These are phyloP conservation scores for Oryza meridionalis DNA, from an alignment of 176 grass and related monocot species.

Conservation along the genomic window DNA sequence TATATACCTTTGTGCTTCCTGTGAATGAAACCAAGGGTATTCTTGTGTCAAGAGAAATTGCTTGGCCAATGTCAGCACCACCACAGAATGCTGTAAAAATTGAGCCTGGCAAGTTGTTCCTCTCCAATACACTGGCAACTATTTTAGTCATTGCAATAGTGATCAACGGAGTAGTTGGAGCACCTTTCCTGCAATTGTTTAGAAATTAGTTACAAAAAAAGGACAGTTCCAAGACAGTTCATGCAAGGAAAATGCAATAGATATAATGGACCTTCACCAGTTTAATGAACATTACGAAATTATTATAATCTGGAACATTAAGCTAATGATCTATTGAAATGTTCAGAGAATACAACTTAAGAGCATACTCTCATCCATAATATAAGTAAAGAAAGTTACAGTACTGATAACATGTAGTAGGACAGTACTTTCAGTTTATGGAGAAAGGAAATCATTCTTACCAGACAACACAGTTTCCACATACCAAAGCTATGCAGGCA, in stretches of 20 bases:
- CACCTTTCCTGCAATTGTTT: slow-evolving; percentile 80
- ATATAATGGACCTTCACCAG: background rate
- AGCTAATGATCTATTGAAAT: background rate
- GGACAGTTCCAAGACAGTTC: background rate
- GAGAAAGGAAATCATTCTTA: slow-evolving; percentile 49
- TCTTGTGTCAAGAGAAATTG: slow-evolving; percentile 77
- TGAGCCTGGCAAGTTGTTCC: slow-evolving; percentile 87
- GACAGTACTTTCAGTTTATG: background rate
- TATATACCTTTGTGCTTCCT: slow-evolving; percentile 87
- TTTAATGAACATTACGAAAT: background rate
- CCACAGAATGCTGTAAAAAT: slow-evolving; percentile 98
- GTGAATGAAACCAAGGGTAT: slow-evolving; percentile 95
- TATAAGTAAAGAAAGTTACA: background rate
- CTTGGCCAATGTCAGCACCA: slow-evolving; percentile 86
- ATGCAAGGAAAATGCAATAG: slow-evolving; percentile 19
- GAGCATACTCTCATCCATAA: background rate
- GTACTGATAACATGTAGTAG: background rate
- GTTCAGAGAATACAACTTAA: background rate
- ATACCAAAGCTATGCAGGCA: slow-evolving; percentile 95
- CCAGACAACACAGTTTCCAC: slow-evolving; percentile 95
- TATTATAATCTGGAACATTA: background rate
- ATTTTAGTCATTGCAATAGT: slow-evolving; percentile 96
- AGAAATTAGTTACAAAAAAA: slow-evolving; percentile 30
- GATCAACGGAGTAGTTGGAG: slow-evolving; percentile 95
- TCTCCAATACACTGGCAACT: slow-evolving; percentile 85